Evolutionary conservation across 257 asterid species (phyloP).

Genomic region (Gentiana macrophylla): DNA sequence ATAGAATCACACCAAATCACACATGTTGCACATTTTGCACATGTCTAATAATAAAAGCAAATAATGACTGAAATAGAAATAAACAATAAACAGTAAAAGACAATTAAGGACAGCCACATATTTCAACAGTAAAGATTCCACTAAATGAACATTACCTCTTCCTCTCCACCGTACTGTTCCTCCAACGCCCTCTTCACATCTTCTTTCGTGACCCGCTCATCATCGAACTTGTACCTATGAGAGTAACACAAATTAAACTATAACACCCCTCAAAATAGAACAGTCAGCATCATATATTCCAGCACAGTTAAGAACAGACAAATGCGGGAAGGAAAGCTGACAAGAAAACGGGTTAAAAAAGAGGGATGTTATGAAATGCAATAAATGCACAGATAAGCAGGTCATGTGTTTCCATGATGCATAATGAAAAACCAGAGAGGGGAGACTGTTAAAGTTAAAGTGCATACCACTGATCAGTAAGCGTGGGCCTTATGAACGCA

Average conservation of each 20-base stretch:
- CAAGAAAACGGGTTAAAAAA: no score
- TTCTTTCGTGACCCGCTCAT: conserved; percentile 97
- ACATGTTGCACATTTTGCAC: no score
- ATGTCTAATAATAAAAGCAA: no score
- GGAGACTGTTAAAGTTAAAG: conserved; percentile 6
- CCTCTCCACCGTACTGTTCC: conserved; percentile 98
- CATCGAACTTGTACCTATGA: conserved; percentile 88
- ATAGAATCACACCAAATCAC: no score
- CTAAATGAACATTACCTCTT: conserved; percentile 47
- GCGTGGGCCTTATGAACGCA: conserved; percentile 95
- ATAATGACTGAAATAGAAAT: no score
- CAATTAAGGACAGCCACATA: no score
- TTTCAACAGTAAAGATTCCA: not conserved
- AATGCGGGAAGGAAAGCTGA: no score
- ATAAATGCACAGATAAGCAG: not conserved
- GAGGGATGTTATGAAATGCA: no score
- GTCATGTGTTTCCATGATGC: not conserved
- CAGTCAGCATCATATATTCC: no score
- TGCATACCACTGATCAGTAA: conserved; percentile 80
- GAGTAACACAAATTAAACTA: conserved; percentile 12
- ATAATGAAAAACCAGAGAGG: not conserved
- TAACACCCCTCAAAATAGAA: no score
- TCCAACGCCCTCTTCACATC: conserved; percentile 85
- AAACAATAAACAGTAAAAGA: no score
- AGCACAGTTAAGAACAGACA: no score